phyloP scores from a whole-genome alignment of 2,329 filamentous ascomycete genomes.

The Colletotrichum sp. region DNA sequence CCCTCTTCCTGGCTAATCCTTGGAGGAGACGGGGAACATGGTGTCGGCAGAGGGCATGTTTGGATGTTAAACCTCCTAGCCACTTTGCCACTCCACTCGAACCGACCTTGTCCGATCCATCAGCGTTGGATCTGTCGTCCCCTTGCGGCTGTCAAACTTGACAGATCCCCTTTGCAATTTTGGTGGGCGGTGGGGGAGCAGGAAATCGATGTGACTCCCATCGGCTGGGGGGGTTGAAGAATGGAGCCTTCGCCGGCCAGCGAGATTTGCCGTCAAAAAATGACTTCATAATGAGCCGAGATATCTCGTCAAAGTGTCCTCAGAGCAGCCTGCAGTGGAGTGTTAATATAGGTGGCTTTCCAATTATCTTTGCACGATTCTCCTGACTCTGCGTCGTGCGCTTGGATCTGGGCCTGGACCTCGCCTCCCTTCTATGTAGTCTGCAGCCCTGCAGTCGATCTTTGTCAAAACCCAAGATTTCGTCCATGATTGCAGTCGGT shows the following conservation, averaged over 20 bases:
- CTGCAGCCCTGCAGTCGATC: neutral
- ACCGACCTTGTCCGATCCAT: conserved; percentile 19
- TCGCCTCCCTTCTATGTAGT: neutral
- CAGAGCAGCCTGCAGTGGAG: neutral
- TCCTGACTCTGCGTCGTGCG: neutral
- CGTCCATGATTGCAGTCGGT: neutral
- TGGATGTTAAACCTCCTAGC: conserved; percentile 17
- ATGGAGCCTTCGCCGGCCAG: neutral
- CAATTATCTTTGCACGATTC: conserved; percentile 8
- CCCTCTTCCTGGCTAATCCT: conserved; percentile 12
- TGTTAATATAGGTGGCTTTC: neutral
- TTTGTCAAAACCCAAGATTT: neutral
- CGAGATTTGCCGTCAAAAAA: neutral
- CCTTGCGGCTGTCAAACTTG: conserved; percentile 23
- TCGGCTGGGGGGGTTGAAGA: neutral
- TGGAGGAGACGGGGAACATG: conserved; percentile 4
- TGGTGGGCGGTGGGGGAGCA: neutral
- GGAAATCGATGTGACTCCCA: neutral
- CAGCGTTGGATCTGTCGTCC: conserved; percentile 20
- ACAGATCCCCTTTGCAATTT: conserved; percentile 21
- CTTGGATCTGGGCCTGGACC: neutral
- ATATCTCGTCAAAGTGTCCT: conserved; percentile 5
- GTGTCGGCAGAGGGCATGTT: conserved; percentile 15
- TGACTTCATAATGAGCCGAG: conserved; percentile 22
- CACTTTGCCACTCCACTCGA: conserved; percentile 16